phyloP scores from a whole-genome alignment of 305 asterid genomes.

The Fraxinus latifolia region DNA sequence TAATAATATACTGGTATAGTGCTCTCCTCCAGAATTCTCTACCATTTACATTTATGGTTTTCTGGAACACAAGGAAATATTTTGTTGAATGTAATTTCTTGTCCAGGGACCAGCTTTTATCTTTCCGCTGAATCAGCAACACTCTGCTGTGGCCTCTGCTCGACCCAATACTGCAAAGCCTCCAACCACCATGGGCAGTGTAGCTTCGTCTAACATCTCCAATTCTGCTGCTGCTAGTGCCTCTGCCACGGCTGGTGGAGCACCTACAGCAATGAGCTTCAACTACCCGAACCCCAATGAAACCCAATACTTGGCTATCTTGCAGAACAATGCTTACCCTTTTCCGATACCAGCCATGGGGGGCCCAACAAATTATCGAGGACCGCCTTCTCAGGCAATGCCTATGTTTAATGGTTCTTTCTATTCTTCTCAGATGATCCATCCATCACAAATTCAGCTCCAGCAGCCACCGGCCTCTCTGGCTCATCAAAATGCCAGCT shows the following conservation, averaged over 20 bases:
- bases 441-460: conserved; percentile 68
- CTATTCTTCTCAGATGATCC: conserved; percentile 82
- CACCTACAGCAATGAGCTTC: conserved; percentile 66
- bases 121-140: conserved; percentile 89
- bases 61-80: neutral
- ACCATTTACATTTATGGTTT: neutral
- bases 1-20: conserved; percentile 62
- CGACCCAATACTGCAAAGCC: conserved; percentile 51
- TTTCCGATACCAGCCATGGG: conserved; percentile 62
- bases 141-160: conserved; percentile 49
- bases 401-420: conserved; percentile 84
- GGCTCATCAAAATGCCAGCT: conserved; percentile 49
- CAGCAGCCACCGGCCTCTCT: conserved; percentile 44
- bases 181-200: conserved; percentile 30
- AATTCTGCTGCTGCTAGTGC: conserved; percentile 33
- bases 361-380: conserved; percentile 68
- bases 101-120: conserved; percentile 80
- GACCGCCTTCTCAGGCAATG: conserved; percentile 71
- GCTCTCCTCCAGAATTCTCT: neutral
- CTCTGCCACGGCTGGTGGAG: conserved; percentile 40
- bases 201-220: conserved; percentile 35
- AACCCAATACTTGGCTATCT: conserved; percentile 77
- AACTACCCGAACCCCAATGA: conserved; percentile 70
- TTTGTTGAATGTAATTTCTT: neutral
- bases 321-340: conserved; percentile 76